Evolutionary conservation across 805 yeast species (phyloP), one percentile per base, ranked within the genome.

Genomic region (Monosporozyma aerobia): DNA sequence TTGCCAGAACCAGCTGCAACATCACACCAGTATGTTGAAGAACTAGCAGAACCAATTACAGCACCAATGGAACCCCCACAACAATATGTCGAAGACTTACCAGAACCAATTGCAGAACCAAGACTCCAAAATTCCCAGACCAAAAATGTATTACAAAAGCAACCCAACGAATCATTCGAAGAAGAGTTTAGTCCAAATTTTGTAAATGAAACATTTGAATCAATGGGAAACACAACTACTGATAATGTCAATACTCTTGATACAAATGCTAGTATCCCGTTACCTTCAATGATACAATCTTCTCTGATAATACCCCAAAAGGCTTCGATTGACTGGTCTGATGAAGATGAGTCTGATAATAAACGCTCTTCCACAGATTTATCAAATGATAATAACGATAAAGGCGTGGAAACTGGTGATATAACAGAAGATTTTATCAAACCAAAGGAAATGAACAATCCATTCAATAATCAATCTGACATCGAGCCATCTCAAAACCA

Each of bases 271-370:
- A 63, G 73, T 13, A 77, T 83, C 1, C 45, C 45, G 23, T 23
- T 43, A 23, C 45, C 23, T 47, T 49, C 27, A 57, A 56, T 11
- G 57, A 65, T 80, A 14, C 88, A 81, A 56, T 68, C 86, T 9
- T 78, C 86, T 4, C 81, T 83, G 7, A 83, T 90, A 4, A 81
- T 87, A 14, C 97, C 97, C 0, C 79, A 86, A 30, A 87, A 86
- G 65, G 87, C 96, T 1, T 81, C 84, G 46, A 75, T 90, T 65
- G 83, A 90, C 4, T 94, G 96, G 89, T 95, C 85, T 57, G 95
- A 85, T 56, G 92, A 84, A 48, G 63, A 57, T 13, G 59, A 50
- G 13, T 50, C 43, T 10, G 54, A 47, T 10, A 40, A 22, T 23
- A 25, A 22, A 23, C 25, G n/a, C 9, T 23, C 16, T 19, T 40